Conservation (phyloP, 192 early-diverging fungal species). For the Backusella macrospora region DNA sequence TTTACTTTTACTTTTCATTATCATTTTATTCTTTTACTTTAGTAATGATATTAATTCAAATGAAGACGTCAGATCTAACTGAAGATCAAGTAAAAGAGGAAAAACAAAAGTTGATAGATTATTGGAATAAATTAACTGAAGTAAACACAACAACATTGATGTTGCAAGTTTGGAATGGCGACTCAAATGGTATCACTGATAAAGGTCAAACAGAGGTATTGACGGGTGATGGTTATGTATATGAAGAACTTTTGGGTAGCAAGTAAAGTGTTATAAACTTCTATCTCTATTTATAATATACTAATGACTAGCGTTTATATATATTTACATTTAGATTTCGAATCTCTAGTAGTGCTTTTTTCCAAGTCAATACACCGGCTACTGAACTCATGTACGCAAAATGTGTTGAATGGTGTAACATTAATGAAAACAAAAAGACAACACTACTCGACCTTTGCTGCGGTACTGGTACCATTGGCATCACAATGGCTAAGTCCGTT, state of each 20-base stretch:
- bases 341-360: constrained; percentile 75
- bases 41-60: constrained; percentile 66
- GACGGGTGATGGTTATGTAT: constrained; percentile 55
- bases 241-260: constrained; percentile 66
- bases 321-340: constrained; percentile 50
- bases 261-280: constrained; percentile 25
- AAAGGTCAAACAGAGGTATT: constrained; percentile 48
- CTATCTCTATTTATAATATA: not conserved
- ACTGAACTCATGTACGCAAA: constrained; percentile 66
- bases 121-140: constrained; percentile 30
- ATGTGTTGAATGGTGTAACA: constrained; percentile 40
- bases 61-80: constrained; percentile 50
- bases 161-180: constrained; percentile 48
- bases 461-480: constrained; percentile 83
- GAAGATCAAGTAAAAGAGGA: constrained; percentile 42
- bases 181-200: constrained; percentile 56
- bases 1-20: no score
- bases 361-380: constrained; percentile 77
- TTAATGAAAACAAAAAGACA: constrained; percentile 30
- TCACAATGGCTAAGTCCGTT: constrained; percentile 64
- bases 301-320: not conserved
- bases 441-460: constrained; percentile 80
- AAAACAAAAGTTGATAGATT: constrained; percentile 36
- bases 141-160: constrained; percentile 54
- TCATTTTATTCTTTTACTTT: no score